A percentile compares a stretch with the other conserved stretches of the same genome.
These are phyloP conservation scores for Fraxinus pennsylvanica DNA, from an alignment of 257 asterid genomes.

Conservation along the genomic window DNA sequence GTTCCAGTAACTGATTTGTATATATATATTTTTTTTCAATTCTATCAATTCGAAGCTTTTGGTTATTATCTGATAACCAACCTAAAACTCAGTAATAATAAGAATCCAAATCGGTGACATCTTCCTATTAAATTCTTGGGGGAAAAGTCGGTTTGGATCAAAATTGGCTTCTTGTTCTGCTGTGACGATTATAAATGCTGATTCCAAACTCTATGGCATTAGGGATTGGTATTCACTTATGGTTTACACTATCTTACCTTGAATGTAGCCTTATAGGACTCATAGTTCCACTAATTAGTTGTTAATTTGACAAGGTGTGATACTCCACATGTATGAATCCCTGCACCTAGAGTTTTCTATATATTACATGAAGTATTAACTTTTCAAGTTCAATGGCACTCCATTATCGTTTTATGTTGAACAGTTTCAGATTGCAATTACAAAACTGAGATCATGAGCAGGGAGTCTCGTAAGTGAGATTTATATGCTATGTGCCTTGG, in stretches of 20 bases:
- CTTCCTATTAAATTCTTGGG: not conserved
- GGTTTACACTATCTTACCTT: not conserved
- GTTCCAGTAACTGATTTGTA: conserved; percentile 1
- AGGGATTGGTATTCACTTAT: not conserved
- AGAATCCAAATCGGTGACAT: not conserved
- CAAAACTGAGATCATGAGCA: not conserved
- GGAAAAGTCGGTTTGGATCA: not conserved
- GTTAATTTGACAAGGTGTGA: not conserved
- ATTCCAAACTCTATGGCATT: not conserved
- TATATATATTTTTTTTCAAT: not conserved
- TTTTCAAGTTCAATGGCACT: not conserved
- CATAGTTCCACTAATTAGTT: not conserved
- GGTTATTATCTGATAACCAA: not conserved
- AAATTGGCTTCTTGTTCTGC: not conserved
- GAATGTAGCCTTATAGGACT: not conserved
- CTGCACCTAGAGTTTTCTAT: not conserved
- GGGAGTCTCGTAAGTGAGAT: not conserved
- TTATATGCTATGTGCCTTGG: not conserved
- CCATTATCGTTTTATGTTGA: not conserved
- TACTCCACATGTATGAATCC: not conserved
- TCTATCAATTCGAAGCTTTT: conserved; percentile 1
- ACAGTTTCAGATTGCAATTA: not conserved
- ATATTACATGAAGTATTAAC: not conserved
- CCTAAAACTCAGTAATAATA: not conserved
- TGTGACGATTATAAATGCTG: not conserved